A percentile compares a stretch with the other conserved stretches of the same genome.
Evolutionary conservation across 495 filamentous ascomycete genomes (phyloP).

Genomic region (Chaetomium cochliodes): DNA sequence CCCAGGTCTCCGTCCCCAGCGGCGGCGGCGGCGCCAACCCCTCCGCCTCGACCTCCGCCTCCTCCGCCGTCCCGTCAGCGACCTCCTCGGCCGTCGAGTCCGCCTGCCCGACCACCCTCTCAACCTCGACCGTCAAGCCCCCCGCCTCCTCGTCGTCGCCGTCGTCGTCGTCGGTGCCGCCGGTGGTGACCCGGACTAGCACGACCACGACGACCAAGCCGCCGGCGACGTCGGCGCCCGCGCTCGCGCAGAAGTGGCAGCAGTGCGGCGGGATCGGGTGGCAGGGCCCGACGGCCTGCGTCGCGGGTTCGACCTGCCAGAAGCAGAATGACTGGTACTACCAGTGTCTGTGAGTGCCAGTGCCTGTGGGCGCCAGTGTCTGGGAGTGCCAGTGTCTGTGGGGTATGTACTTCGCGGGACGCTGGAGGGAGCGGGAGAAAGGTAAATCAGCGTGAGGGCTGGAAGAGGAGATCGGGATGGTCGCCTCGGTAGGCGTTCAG

Average conservation of each 20-base stretch:
- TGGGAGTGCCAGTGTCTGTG: too few species aligned
- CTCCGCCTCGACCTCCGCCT: background rate
- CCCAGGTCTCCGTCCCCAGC: conserved; percentile 30
- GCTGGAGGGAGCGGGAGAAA: too few species aligned
- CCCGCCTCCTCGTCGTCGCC: conserved; percentile 10
- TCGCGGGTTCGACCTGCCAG: conserved; percentile 22
- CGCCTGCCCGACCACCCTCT: conserved; percentile 23
- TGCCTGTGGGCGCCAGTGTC: too few species aligned
- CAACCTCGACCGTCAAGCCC: conserved; percentile 17
- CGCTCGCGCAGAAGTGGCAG: conserved; percentile 21
- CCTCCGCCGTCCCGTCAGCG: conserved; percentile 4
- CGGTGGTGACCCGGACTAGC: too few species aligned
- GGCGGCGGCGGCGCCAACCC: conserved; percentile 11
- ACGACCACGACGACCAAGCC: conserved; percentile 4
- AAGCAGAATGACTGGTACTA: conserved; percentile 42
- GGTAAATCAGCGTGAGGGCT: too few species aligned
- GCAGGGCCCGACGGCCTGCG: conserved; percentile 30
- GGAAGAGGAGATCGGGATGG: too few species aligned
- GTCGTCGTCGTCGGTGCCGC: conserved; percentile 5
- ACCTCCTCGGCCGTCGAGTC: conserved; percentile 18
- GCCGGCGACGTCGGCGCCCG: conserved; percentile 10
- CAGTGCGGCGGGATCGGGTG: conserved; percentile 32
- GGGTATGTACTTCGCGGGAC: too few species aligned
- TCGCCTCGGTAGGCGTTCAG: too few species aligned
- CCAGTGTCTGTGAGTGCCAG: conserved; percentile 50